These are phyloP conservation scores for Trametes polyzona DNA, from an alignment of 1,284 basidiomycete genomes.

Conservation along the genomic window DNA sequence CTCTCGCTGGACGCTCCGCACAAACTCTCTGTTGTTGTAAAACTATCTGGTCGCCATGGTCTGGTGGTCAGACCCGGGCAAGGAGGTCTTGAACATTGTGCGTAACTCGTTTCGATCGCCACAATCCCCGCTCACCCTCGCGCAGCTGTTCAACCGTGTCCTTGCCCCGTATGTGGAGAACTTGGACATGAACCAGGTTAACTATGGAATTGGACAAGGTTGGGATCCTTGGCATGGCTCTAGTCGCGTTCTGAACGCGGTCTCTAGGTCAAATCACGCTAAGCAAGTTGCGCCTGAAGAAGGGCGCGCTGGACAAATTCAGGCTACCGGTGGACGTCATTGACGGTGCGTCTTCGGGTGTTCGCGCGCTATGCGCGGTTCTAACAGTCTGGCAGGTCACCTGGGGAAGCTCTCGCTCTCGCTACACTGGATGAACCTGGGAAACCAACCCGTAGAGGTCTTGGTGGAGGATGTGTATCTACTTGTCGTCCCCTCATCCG, in stretches of 20 bases:
- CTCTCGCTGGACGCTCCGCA: not conserved
- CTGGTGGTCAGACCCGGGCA: conserved; percentile 83
- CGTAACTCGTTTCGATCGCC: conserved; percentile 20
- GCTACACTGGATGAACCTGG: conserved; percentile 95
- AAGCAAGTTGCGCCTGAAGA: conserved; percentile 86
- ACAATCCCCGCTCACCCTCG: conserved; percentile 1
- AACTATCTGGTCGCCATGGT: conserved; percentile 42
- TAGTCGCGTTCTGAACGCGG: conserved; percentile 1
- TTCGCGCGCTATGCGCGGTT: not conserved
- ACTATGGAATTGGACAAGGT: conserved; percentile 95
- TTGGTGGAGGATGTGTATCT: conserved; percentile 95
- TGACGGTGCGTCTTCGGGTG: conserved; percentile 63
- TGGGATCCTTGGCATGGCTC: not conserved
- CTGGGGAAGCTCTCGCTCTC: conserved; percentile 92
- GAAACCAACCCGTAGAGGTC: conserved; percentile 92
- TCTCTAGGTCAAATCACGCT: conserved; percentile 83
- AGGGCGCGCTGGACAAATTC: conserved; percentile 95
- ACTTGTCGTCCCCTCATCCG: conserved; percentile 85
- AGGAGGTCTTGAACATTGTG: conserved; percentile 78
- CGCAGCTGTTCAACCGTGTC: conserved; percentile 87
- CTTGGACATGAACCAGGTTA: conserved; percentile 92
- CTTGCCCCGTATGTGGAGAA: conserved; percentile 97
- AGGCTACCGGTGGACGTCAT: conserved; percentile 95
- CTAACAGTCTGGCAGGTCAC: conserved; percentile 62
- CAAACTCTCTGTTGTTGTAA: not conserved